Evolutionary conservation across 225 moss, liverwort and hornwort genomes (phyloP), one percentile per base, ranked within the genome.

Genomic region (Ulota crispa): DNA sequence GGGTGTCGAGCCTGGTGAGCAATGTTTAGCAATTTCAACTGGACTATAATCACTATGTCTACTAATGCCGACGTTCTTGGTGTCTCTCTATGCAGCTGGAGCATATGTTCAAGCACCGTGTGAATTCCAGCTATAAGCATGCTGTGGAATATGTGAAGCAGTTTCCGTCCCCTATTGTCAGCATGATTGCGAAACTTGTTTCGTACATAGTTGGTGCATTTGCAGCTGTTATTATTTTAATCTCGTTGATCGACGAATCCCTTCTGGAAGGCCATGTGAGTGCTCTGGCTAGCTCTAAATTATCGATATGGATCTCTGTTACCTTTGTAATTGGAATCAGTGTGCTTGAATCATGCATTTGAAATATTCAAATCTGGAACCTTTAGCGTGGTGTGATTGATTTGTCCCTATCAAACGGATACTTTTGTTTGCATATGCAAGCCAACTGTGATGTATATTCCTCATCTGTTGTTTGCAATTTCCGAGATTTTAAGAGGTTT

Each of bases 101-200:
- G 85, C 99, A 99, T 85, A 96, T 99, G 94, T 96, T 96, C 57
- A 96, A 94, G 85, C 91, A 89, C 72, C 92, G 96, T 82, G 54
- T 99, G 67, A 96, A 89, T 88, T 89, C 92, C 68, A 99, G 99
- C 87, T 93, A 96, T 79, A 92, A 89, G 74, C 86, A 93, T 87
- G 99, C 96, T 26, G 93, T 96, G 88, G 99, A 99, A 82, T 99
- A 94, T 66, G 83, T 96, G 74, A 99, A 93, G 88, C 99, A 99
- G 86, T 96, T 96, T 76, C 99, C 99, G 53, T 94, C 96, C 13
- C 99, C 96, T 68, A 81, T 99, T 53, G 84, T 93, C 52, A 93
- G 93, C 68, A 99, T 95, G 96, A 81, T 96, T 78, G 99, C 99
- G 64, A 99, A 96, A 82, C 91, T 96, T 78, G 88, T 96, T 47